Evolutionary conservation across 768 basidiomycete species (phyloP).

Genomic region (Pleurotus eryngii): DNA sequence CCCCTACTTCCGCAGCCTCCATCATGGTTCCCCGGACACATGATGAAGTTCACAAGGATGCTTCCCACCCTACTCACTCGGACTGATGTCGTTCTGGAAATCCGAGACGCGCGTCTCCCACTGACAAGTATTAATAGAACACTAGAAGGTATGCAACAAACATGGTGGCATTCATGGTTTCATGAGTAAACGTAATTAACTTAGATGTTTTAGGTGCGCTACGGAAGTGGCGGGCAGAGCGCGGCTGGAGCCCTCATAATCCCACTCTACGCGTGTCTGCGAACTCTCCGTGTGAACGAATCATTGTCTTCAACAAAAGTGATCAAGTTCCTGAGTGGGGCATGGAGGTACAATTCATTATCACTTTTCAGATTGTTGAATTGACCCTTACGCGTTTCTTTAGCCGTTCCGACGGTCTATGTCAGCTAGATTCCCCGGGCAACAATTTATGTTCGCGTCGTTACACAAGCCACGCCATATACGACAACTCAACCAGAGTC

Average conservation of each 20-base stretch:
- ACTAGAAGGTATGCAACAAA: slow-evolving; percentile 65
- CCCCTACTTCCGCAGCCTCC: slow-evolving; percentile 61
- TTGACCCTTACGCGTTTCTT: neutral
- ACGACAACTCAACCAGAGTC: slow-evolving; percentile 55
- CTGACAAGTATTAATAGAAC: slow-evolving; percentile 90
- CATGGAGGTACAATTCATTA: slow-evolving; percentile 58
- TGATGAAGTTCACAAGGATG: slow-evolving; percentile 81
- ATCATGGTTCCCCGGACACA: slow-evolving; percentile 97
- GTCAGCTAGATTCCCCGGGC: slow-evolving; percentile 66
- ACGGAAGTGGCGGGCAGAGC: slow-evolving; percentile 65
- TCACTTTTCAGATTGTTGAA: too few relatives aligned
- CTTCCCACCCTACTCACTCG: slow-evolving; percentile 74
- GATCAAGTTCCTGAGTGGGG: slow-evolving; percentile 91
- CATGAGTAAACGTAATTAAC: neutral
- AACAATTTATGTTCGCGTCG: slow-evolving; percentile 67
- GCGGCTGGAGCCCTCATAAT: slow-evolving; percentile 51
- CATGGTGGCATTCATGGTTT: slow-evolving; percentile 2
- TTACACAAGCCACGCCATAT: slow-evolving; percentile 68
- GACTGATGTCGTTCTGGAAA: slow-evolving; percentile 91
- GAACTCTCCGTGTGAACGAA: slow-evolving; percentile 64
- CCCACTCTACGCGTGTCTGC: slow-evolving; percentile 30
- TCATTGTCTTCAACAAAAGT: slow-evolving; percentile 90
- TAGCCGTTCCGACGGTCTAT: slow-evolving; percentile 77
- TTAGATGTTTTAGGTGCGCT: slow-evolving; percentile 45
- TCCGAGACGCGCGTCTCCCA: slow-evolving; percentile 89